Evolutionary conservation across 202 grass and related monocot genomes (phyloP).

Genomic region (Thinopyrum obtusiflorum): DNA sequence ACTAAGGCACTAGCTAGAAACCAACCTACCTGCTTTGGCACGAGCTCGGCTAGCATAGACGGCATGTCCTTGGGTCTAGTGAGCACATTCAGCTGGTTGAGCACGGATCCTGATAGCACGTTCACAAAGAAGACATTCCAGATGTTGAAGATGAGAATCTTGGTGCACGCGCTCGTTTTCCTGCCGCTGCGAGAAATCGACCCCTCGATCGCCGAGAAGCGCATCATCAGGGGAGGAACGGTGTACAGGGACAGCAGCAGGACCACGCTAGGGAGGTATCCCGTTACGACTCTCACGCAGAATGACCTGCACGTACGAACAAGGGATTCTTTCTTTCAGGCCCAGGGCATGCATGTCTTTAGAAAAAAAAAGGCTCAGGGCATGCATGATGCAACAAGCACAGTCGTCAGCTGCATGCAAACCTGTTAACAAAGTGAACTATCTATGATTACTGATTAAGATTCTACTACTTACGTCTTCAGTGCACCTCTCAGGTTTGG

Average conservation of each 20-base stretch:
- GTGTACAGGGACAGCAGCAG: constrained; percentile 75
- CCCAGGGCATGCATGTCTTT: not conserved
- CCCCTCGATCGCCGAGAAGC: constrained; percentile 85
- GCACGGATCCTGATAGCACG: constrained; percentile 77
- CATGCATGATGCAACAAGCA: not conserved
- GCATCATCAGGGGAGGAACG: constrained; percentile 89
- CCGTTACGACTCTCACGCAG: constrained; percentile 62
- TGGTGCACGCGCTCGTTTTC: constrained; percentile 85
- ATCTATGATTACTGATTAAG: not conserved
- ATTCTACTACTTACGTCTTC: constrained; percentile 61
- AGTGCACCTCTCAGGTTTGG: constrained; percentile 50
- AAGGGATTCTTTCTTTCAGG: not conserved
- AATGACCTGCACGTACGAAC: constrained; percentile 48
- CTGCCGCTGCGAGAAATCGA: constrained; percentile 78
- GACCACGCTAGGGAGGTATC: constrained; percentile 90
- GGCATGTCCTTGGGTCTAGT: constrained; percentile 79
- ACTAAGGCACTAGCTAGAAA: not conserved
- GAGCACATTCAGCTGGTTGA: constrained; percentile 68
- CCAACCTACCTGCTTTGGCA: constrained; percentile 77
- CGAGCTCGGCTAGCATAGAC: constrained; percentile 72
- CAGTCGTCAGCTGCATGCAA: not conserved
- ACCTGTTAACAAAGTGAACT: not conserved
- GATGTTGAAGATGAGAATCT: constrained; percentile 77
- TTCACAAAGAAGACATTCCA: constrained; percentile 98
- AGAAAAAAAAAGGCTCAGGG: no score